Base-by-base conservation (phyloP, 805 yeast genomes). In the Saccharomyces jurei region DNA sequence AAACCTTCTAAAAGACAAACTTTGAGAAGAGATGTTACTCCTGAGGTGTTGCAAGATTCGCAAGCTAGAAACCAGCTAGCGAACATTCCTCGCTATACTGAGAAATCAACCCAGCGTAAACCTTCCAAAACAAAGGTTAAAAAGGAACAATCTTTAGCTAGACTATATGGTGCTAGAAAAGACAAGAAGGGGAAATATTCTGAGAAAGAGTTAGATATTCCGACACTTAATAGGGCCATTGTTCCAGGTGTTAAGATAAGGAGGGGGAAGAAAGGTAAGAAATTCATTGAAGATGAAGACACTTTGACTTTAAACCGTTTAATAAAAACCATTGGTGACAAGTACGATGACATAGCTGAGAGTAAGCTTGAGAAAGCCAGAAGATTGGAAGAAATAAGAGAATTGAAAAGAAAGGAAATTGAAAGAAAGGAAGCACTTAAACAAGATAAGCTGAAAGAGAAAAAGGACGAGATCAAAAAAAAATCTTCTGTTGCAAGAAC, bases 301-400 rank as follows among this genome's bases (percentile, higher is more conserved):
- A 70, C 78, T 13, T 65, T 81, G 49, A 77, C 80, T 31, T 65
- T 89, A 72, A 81, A 80, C 59, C 78, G 95, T 69, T 76, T 92
- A 56, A 82, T 91, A 52, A 85, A 83, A 59, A 81, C 86, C 31
- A 89, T 94, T 53, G 90, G 89, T 63, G 96, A 90, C 66, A 81
- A 84, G 57, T 78, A 83, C 59, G 97, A 92, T 58, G 78, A 81
- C 47, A 80, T 82, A 8, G 84, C 86, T 62, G 96, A 91, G 65
- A 86, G 96, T 61, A 94, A 90, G 71, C 75, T 94, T 54, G 99
- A 92, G 67, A 89, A 88, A 66, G 84, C 96, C 0, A 82, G 88
- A 66, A 84, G 96, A 70, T 76, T 94, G 50, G 97, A 92, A 70
- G 96, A 88, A 62, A 81, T 92, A 56, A 80, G 99, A 65, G 96